These are phyloP conservation scores for Suhomyces anneliseae DNA, from an alignment of 1,139 yeast genomes.

Conservation along the genomic window DNA sequence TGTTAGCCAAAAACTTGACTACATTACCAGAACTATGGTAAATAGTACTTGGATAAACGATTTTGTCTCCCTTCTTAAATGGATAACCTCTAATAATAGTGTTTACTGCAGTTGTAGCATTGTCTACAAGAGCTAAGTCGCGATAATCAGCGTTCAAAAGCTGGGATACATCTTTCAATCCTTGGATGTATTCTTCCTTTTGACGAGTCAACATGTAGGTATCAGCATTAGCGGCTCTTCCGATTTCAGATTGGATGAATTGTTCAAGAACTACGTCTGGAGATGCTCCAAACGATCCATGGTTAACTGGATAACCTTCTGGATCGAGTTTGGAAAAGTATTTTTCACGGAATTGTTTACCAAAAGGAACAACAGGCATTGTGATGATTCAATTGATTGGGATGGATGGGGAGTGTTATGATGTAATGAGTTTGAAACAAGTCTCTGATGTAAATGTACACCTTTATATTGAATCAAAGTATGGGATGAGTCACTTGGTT, in stretches of 20 bases:
- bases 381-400: too few species aligned
- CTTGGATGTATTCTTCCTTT: slow-evolving; percentile 24
- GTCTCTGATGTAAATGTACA: too few species aligned
- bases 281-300: slow-evolving; percentile 55
- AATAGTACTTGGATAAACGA: slow-evolving; percentile 52
- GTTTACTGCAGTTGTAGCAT: slow-evolving; percentile 66
- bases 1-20: slow-evolving; percentile 44
- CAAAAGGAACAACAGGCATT: slow-evolving; percentile 37
- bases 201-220: slow-evolving; percentile 28
- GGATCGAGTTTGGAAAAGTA: slow-evolving; percentile 44
- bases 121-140: slow-evolving; percentile 50
- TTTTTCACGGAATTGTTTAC: slow-evolving; percentile 47
- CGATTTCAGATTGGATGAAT: slow-evolving; percentile 23
- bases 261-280: slow-evolving; percentile 41
- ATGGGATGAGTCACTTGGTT: too few species aligned
- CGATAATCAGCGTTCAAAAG: slow-evolving; percentile 45
- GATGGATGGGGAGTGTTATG: too few species aligned
- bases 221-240: slow-evolving; percentile 45
- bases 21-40: slow-evolving; percentile 62
- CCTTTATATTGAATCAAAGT: too few species aligned
- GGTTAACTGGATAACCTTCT: slow-evolving; percentile 45
- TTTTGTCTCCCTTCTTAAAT: slow-evolving; percentile 54
- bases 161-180: slow-evolving; percentile 35
- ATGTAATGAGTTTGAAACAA: too few species aligned
- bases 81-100: slow-evolving; percentile 56